A percentile compares a stretch with the other conserved stretches of the same genome.
phyloP scores from a whole-genome alignment of 371 early-diverging fungal species.

The Lichtheimia corymbifera region DNA sequence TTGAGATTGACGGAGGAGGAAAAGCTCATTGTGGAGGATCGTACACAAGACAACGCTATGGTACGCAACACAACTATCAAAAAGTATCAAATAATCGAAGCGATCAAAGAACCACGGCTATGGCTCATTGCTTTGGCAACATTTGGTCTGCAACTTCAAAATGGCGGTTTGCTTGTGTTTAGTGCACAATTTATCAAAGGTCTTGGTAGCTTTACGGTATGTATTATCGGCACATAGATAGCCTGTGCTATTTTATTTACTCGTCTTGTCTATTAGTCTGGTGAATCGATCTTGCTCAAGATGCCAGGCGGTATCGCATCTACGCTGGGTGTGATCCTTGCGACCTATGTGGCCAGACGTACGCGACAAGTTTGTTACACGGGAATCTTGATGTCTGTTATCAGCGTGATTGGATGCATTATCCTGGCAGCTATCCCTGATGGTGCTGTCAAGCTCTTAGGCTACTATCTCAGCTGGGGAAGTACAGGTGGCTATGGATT shows the following conservation, averaged over 20 bases:
- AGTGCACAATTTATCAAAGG: constrained; percentile 32
- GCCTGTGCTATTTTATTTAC: no score
- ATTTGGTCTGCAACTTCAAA: constrained; percentile 24
- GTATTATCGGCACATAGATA: background rate
- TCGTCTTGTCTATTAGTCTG: background rate
- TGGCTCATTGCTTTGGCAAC: constrained; percentile 23
- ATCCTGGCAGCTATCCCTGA: constrained; percentile 26
- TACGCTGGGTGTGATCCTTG: constrained; percentile 16
- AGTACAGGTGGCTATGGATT: constrained; percentile 28
- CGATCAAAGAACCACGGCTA: constrained; percentile 32
- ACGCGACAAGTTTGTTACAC: constrained; percentile 19
- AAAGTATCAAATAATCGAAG: constrained; percentile 28
- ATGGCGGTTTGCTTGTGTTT: constrained; percentile 37
- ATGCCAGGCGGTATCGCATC: constrained; percentile 25
- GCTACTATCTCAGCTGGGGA: constrained; percentile 31
- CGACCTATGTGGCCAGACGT: constrained; percentile 20
- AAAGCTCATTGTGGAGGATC: constrained; percentile 32
- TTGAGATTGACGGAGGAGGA: constrained; percentile 34
- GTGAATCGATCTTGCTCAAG: constrained; percentile 34
- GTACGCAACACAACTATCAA: constrained; percentile 27
- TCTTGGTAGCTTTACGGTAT: constrained; percentile 38
- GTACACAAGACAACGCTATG: constrained; percentile 35
- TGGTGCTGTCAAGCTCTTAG: constrained; percentile 26
- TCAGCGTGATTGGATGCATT: constrained; percentile 28
- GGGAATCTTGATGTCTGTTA: constrained; percentile 16